Base-by-base conservation (phyloP, 805 yeast species). In the Saccharomycopsis sp. region DNA sequence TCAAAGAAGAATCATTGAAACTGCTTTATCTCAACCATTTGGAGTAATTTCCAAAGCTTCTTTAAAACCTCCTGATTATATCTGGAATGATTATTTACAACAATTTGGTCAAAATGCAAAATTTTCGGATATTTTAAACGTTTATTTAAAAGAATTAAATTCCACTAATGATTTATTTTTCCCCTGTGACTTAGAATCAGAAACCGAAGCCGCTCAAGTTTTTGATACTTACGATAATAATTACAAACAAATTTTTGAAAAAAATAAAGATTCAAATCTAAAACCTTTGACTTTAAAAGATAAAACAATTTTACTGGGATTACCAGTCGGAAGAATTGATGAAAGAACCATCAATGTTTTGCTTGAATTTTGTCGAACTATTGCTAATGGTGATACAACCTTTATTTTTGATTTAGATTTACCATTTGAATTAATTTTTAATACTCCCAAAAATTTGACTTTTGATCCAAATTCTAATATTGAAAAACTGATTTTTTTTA, bases 61-160 rank as follows among this genome's bases (percentile, higher is more conserved):
- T 9, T 58, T 84, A n/a, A 80, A 88, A 81, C 96, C 96, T 1
- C 76, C 87, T 1, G 77, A 73, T 45, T 69, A 70, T 18, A 60
- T 83, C n/a, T 74, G 92, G 73, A 67, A 72, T 2, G 70, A 69
- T 36, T 76, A 79, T 50, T n/a, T n/a, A n/a, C n/a, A n/a, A n/a
- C n/a, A n/a, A n/a, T n/a, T n/a, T n/a, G n/a, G n/a, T n/a, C n/a
- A n/a, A n/a, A n/a, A n/a, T n/a, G n/a, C n/a, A n/a, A n/a, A n/a
- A n/a, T n/a, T n/a, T n/a, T 57, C 61, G 21, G 57, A 63, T 4
- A 62, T 81, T 33, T 62, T 79, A 33, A 51, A 61, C 15, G 63
- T 66, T 19, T 71, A 82, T 48, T 69, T 68, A 36, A 46, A 52
- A 26, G 70, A 70, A 38, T 59, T 63, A 10, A 45, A 50, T 12